Base-by-base conservation (phyloP, 2,329 filamentous ascomycete genomes). In the Venturia effusa region DNA sequence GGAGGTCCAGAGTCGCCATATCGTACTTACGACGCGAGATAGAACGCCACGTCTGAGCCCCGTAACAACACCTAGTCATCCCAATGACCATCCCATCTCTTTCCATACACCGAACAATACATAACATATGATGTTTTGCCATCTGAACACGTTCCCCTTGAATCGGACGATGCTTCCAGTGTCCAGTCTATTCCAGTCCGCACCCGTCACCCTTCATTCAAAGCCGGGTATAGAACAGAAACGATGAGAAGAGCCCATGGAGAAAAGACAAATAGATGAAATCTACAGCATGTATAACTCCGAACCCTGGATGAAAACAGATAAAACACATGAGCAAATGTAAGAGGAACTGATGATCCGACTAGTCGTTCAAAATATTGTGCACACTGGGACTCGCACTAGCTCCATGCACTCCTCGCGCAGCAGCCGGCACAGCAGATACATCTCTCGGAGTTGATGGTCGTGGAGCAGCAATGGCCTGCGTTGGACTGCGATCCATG, bases 301-400 rank as follows among this genome's bases (percentile, higher is more conserved):
- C 45, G 22, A 34, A 34, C 15, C 19, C 51, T 30, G 43, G 34
- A 6, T 30, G n/a, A 19, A 41, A 51, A 34, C 11, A 60, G 4
- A 34, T 19, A 34, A 13, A 24, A 55, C 4, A 30, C 13, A n/a
- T 8, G 32, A 4, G 37, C 34, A 27, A 41, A 40, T 11, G 30
- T 24, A 39, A 59, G 19, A 6, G n/a, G 6, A 3, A 13, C 15
- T 34, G 34, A 45, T 4, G 30, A 8, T 24, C 43, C 51, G 51
- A 39, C 30, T 64, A 65, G 40, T 65, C 64, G 39, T 62, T 65
- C 66, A 81, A 69, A 65, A 81, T 67, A 68, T 81, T 80, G 63
- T 75, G 74, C 69, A 81, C 70, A 65, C 75, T 79, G 17, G 79
- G 79, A 66, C 77, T 80, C 15, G 78, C 78, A 66, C 78, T 80